Evolutionary conservation across 768 basidiomycete species (phyloP).

Genomic region (Dioszegia aurantiaca): DNA sequence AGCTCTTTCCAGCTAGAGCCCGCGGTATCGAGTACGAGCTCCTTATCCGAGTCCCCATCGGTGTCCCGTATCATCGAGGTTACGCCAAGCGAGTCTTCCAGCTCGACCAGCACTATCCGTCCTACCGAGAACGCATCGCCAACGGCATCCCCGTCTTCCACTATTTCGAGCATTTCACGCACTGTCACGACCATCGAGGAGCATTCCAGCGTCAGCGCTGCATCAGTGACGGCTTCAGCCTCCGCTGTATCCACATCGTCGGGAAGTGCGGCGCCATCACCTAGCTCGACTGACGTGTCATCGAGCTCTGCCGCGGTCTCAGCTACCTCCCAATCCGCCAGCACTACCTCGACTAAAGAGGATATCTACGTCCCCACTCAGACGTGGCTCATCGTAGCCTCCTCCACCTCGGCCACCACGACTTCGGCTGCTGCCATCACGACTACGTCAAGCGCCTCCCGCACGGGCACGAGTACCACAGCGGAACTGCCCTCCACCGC

Average conservation of each 20-base stretch:
- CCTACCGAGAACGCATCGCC: too few species aligned
- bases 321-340: background rate
- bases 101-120: background rate
- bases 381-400: constrained; percentile 40
- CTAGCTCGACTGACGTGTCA: background rate
- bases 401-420: constrained; percentile 12
- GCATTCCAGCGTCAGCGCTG: background rate
- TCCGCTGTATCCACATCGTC: background rate
- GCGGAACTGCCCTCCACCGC: constrained; percentile 41
- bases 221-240: background rate
- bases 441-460: constrained; percentile 6
- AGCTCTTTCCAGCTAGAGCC: too few species aligned
- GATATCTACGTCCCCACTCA: constrained; percentile 38
- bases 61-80: too few species aligned
- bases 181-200: background rate
- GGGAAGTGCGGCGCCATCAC: background rate
- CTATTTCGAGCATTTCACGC: too few species aligned
- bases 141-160: too few species aligned
- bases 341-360: constrained; percentile 12
- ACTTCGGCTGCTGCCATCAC: constrained; percentile 8
- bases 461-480: constrained; percentile 5
- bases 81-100: too few species aligned
- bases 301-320: background rate
- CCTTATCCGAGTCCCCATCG: too few species aligned
- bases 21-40: too few species aligned